These are phyloP conservation scores for Penicillium griseofulvum DNA, from an alignment of 2,329 filamentous ascomycete species.

Conservation along the genomic window DNA sequence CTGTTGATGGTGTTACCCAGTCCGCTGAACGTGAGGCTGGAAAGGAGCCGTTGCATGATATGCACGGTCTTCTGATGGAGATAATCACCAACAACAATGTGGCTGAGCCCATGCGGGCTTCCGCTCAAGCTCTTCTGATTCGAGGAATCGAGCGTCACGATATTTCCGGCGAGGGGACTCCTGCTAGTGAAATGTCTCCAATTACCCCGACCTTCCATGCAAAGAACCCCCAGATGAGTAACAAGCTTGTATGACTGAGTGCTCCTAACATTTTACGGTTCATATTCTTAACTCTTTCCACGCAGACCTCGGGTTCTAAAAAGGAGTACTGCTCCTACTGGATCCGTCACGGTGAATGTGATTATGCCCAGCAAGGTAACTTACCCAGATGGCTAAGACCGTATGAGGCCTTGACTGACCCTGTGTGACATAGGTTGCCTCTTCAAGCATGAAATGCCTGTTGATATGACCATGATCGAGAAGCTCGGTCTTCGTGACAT, in stretches of 20 bases:
- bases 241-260: not conserved
- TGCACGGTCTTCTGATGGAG: conserved; percentile 22
- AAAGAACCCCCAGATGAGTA: not conserved
- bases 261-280: not conserved
- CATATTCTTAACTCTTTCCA: conserved; percentile 7
- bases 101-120: conserved; percentile 19
- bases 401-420: conserved; percentile 1
- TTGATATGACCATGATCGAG: conserved; percentile 62
- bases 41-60: conserved; percentile 9
- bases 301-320: conserved; percentile 33
- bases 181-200: not conserved
- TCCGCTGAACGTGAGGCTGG: not conserved
- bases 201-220: not conserved
- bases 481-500: conserved; percentile 63
- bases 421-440: conserved; percentile 60
- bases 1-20: conserved; percentile 28
- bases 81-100: conserved; percentile 23
- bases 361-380: conserved; percentile 71
- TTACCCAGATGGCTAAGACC: not conserved
- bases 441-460: conserved; percentile 88
- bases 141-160: not conserved
- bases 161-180: not conserved
- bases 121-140: conserved; percentile 17
- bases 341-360: conserved; percentile 81
- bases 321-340: conserved; percentile 88